Percentiles rank a stretch among this genome's conserved stretches.
phyloP scores from a whole-genome alignment of 176 grass and related monocot genomes.

The Eragrostis nindensis region DNA sequence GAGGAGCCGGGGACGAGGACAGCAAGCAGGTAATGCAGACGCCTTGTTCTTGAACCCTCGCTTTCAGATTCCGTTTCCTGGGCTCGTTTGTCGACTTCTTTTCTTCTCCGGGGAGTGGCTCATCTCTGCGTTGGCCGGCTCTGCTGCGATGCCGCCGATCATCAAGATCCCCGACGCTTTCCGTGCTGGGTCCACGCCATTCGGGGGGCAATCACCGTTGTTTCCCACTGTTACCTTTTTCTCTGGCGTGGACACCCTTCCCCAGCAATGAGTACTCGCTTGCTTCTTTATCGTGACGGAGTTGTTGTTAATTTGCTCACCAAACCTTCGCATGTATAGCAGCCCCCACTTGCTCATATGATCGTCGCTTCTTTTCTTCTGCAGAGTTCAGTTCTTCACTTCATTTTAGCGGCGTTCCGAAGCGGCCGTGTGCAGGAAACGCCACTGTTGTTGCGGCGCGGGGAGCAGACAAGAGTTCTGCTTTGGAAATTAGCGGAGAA shows the following conservation, averaged over 20 bases:
- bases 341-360: background rate
- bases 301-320: constrained; percentile 1
- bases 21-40: constrained; percentile 27
- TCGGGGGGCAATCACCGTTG: constrained; percentile 47
- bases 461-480: constrained; percentile 4
- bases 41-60: background rate
- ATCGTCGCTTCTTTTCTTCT: background rate
- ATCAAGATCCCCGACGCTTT: constrained; percentile 48
- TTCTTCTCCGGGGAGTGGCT: background rate
- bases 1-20: background rate
- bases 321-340: background rate
- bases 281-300: constrained; percentile 3
- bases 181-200: constrained; percentile 33
- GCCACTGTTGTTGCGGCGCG: constrained; percentile 39
- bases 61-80: background rate
- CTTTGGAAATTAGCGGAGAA: background rate
- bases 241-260: constrained; percentile 38
- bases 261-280: constrained; percentile 34
- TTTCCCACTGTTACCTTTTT: constrained; percentile 56
- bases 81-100: background rate
- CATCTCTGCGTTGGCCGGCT: constrained; percentile 25
- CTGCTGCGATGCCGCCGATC: constrained; percentile 34
- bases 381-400: background rate
- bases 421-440: constrained; percentile 23
- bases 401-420: background rate